Evolutionary conservation across 1,139 yeast genomes (phyloP), one percentile per base, ranked within the genome.

Genomic region (Pichia sp.): DNA sequence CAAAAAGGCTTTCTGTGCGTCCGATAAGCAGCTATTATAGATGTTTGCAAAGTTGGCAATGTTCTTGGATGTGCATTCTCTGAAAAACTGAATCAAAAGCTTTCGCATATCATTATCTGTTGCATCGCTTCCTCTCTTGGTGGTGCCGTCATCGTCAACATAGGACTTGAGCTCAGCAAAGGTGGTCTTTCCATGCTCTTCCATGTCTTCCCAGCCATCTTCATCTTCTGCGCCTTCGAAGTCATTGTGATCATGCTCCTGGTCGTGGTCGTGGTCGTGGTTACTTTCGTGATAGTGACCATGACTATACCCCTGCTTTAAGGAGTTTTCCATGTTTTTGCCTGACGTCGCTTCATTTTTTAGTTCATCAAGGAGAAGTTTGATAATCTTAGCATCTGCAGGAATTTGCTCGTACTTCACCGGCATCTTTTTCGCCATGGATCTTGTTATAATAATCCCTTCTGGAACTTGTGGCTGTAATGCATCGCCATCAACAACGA

Each of bases 181-280:
- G 47, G 80, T 77, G 2, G 87, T 79, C 1, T 80, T 83, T 46
- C 78, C 84, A 12, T 85, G 92, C 63, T 78, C 84, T 12, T 86
- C 92, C 63, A 87, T 73, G 64, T 89, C 96, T 66, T 90, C 96
- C 95, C 96, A 91, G 0, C 79, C 89, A 16, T 76, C 86, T n/a
- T 74, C 83, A 45, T 72, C 79, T 12, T 68, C 79, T 12, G 68
- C 76, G 31, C 73, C 84, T n/a, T 71, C 83, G 1, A 65, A 75
- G n/a, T 71, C 82, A 10, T 71, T 82, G 0, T 62, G 71, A 5
- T 61, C 71, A 14, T 58, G n/a, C n/a, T n/a, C n/a, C n/a, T n/a
- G 68, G 16, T 64, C 44, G 9, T 46, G 49, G 16, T 31, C 65
- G 59, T 20, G 24, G 24, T 20, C 24, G 3, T 20, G 24, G 24